Percentiles rank a stretch among this genome's conserved stretches.
Evolutionary conservation across 202 grass and related monocot genomes (phyloP).

Genomic region (Bolboschoenoplectus hybrid): DNA sequence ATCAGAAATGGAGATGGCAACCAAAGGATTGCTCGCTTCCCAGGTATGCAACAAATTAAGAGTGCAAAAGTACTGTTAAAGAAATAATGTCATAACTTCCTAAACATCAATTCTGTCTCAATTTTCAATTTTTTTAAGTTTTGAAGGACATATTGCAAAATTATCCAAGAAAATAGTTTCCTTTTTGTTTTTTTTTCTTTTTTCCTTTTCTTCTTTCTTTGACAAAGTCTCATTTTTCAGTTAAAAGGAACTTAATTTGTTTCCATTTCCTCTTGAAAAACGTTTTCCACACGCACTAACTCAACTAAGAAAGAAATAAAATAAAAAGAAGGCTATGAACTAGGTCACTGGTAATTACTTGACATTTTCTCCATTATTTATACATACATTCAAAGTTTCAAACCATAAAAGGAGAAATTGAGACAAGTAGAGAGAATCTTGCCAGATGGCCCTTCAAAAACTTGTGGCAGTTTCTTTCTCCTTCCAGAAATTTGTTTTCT

Average conservation of each 20-base stretch:
- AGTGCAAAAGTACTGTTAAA: background rate
- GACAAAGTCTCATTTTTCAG: background rate
- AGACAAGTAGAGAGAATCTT: background rate
- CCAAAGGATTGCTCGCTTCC: conserved; percentile 75
- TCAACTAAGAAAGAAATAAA: background rate
- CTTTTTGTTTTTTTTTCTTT: background rate
- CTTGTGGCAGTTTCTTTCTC: background rate
- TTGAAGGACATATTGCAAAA: background rate
- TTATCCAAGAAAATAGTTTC: background rate
- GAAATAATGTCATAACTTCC: background rate
- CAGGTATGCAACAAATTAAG: conserved; percentile 43
- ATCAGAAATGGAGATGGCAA: conserved; percentile 98
- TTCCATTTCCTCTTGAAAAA: background rate
- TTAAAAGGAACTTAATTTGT: conserved; percentile 2
- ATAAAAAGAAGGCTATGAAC: background rate
- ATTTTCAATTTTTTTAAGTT: background rate
- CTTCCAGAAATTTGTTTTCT: conserved; percentile 24
- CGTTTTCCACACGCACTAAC: background rate
- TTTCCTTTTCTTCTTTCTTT: background rate
- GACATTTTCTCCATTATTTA: background rate
- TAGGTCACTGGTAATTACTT: background rate
- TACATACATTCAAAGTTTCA: background rate
- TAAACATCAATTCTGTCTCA: background rate
- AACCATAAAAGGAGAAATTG: background rate
- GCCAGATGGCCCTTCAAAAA: conserved; percentile 25